Conservation (phyloP, 345 rosid species). For the Syzygium jambos region DNA sequence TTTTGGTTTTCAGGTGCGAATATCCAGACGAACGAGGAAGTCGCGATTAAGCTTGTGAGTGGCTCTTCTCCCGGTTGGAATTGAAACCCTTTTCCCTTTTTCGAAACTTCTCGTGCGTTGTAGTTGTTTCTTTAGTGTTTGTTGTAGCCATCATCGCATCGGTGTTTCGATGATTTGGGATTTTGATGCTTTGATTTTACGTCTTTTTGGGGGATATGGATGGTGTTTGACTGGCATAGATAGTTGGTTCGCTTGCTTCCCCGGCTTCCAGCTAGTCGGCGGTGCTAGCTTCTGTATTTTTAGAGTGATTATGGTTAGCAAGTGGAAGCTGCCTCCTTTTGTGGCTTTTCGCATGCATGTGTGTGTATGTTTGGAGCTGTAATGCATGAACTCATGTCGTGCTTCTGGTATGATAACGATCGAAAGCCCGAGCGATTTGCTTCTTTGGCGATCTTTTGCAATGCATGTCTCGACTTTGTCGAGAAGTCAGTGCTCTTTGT, state of each 20-base stretch:
- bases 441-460: not conserved
- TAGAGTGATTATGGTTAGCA: not conserved
- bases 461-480: not conserved
- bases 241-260: not conserved
- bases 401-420: not conserved
- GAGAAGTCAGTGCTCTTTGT: not conserved
- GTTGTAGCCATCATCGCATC: not conserved
- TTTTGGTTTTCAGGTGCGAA: constrained; percentile 47
- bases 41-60: constrained; percentile 94
- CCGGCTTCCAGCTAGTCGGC: not conserved
- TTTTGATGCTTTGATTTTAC: not conserved
- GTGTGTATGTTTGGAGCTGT: not conserved
- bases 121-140: not conserved
- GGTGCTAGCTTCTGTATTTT: not conserved
- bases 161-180: not conserved
- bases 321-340: not conserved
- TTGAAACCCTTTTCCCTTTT: not conserved
- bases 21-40: constrained; percentile 86
- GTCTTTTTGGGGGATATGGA: not conserved
- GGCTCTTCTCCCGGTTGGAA: not conserved
- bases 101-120: not conserved
- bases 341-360: not conserved
- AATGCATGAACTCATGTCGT: not conserved
- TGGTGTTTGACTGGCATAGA: not conserved
- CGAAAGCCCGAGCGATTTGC: not conserved